phyloP scores from a whole-genome alignment of 2,329 filamentous ascomycete species.

The Neoscytalidium dimidiatum region DNA sequence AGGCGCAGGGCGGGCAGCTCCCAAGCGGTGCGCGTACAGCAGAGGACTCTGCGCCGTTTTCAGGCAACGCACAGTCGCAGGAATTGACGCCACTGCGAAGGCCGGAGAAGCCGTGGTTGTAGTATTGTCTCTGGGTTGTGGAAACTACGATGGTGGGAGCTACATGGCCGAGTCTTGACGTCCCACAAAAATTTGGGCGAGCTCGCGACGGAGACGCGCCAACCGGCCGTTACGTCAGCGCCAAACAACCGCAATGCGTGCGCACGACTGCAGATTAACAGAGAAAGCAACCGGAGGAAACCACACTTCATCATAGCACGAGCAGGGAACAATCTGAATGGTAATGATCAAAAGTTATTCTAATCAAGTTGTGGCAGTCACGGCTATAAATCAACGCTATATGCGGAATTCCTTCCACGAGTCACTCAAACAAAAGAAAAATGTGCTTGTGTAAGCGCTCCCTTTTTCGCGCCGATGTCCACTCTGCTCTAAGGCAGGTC shows the following conservation, averaged over 20 bases:
- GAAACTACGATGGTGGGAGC: neutral
- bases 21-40: neutral
- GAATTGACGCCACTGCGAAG: neutral
- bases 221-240: conserved; percentile 7
- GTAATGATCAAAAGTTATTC: neutral
- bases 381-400: conserved; percentile 1
- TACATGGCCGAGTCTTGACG: neutral
- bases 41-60: neutral
- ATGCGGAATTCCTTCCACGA: neutral
- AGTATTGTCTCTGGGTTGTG: neutral
- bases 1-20: neutral
- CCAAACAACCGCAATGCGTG: neutral
- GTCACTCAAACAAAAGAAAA: neutral
- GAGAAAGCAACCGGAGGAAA: too few relatives aligned
- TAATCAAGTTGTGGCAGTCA: conserved; percentile 6
- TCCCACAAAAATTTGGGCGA: conserved; percentile 2
- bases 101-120: neutral
- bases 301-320: neutral
- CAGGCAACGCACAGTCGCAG: neutral
- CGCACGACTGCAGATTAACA: too few relatives aligned
- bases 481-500: conserved; percentile 9
- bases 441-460: conserved; percentile 15
- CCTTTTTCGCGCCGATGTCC: conserved; percentile 3
- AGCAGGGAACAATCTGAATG: neutral
- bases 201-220: neutral